Percentiles rank a stretch among this genome's conserved stretches.
Conservation (phyloP, 257 asterid genomes). For the Capsicum pubescens region DNA sequence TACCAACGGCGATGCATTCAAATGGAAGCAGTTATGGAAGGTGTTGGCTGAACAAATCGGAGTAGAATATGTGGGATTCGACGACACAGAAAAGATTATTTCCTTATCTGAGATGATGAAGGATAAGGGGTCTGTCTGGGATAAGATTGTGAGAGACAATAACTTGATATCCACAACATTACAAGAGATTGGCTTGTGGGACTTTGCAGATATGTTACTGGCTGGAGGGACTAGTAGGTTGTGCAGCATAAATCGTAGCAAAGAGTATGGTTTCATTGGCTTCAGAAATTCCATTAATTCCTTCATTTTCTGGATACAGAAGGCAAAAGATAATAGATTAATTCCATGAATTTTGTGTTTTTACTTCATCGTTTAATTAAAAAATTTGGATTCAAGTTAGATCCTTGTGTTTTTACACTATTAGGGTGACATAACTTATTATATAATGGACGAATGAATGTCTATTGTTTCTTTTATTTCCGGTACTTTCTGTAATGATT, state of each 20-base stretch:
- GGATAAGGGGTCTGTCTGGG: slow-evolving; percentile 37
- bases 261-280: slow-evolving; percentile 22
- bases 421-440: background rate
- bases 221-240: background rate
- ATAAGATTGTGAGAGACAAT: slow-evolving; percentile 35
- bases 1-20: slow-evolving; percentile 83
- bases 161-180: slow-evolving; percentile 23
- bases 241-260: slow-evolving; percentile 9
- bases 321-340: slow-evolving; percentile 11
- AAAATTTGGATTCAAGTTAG: background rate
- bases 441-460: background rate
- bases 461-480: background rate
- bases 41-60: slow-evolving; percentile 38
- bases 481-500: background rate
- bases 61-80: slow-evolving; percentile 24
- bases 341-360: background rate
- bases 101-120: slow-evolving; percentile 37
- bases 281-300: slow-evolving; percentile 20
- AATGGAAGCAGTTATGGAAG: slow-evolving; percentile 41
- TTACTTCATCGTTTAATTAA: background rate
- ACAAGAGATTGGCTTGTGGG: slow-evolving; percentile 37
- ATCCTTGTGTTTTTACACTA: background rate
- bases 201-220: slow-evolving; percentile 2
- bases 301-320: slow-evolving; percentile 17
- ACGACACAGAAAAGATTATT: background rate